Evolutionary conservation across 805 yeast genomes (phyloP).

Genomic region (Candida anglica): DNA sequence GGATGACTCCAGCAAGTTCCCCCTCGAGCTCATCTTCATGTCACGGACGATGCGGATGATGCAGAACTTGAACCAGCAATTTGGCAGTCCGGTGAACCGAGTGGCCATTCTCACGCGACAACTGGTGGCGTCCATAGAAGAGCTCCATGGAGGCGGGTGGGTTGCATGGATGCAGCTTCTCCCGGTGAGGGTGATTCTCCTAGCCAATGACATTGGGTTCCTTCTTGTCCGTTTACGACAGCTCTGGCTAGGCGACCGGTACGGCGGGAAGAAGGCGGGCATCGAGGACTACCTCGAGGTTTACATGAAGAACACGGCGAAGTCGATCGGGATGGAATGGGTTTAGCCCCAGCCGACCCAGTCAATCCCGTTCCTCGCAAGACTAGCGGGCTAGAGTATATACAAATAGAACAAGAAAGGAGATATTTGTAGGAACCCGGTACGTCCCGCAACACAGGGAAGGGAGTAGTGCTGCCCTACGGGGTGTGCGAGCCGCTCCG

Average conservation of each 20-base stretch:
- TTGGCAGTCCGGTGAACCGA: constrained; percentile 74
- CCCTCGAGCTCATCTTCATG: constrained; percentile 60
- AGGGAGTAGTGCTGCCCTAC: too few species aligned
- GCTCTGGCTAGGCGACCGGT: constrained; percentile 24
- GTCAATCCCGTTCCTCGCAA: too few species aligned
- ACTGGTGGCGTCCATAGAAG: constrained; percentile 31
- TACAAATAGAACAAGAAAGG: too few species aligned
- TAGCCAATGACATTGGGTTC: constrained; percentile 29
- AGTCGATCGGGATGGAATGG: constrained; percentile 39
- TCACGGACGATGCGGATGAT: constrained; percentile 72
- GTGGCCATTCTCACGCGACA: constrained; percentile 57
- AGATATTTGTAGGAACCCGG: too few species aligned
- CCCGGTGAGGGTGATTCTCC: constrained; percentile 17
- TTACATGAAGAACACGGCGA: constrained; percentile 39
- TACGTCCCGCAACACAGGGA: too few species aligned
- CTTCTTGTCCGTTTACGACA: constrained; percentile 29
- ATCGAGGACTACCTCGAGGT: constrained; percentile 45
- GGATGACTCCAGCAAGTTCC: constrained; percentile 61
- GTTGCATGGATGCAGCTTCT: constrained; percentile 12
- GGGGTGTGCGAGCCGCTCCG: too few species aligned
- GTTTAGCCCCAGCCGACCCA: constrained; percentile 1
- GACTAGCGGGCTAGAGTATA: too few species aligned
- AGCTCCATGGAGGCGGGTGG: constrained; percentile 5
- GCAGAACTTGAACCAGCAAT: constrained; percentile 61
- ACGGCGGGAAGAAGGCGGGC: constrained; percentile 30